Conservation (phyloP, 202 grass and related monocot species). For the Setaria viridis region DNA sequence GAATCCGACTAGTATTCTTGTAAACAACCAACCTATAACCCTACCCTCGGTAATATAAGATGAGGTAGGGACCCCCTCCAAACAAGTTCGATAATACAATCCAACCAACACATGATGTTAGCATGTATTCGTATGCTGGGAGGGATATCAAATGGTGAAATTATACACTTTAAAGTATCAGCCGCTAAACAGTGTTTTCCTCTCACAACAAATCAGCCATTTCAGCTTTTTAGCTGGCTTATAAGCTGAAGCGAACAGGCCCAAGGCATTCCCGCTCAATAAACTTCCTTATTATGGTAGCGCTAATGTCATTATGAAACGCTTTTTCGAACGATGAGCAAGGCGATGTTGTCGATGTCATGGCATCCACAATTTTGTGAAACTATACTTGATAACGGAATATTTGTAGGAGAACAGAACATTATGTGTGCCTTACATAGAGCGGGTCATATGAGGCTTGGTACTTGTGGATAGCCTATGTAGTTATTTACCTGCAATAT, state of each 20-base stretch:
- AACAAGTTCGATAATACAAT: no score
- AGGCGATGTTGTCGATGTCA: not conserved
- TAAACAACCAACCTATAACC: no score
- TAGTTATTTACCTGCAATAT: constrained; percentile 45
- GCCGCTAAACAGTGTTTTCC: no score
- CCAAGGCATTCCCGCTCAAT: constrained; percentile 35
- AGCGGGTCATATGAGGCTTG: not conserved
- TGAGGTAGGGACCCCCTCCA: no score
- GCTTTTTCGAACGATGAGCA: not conserved
- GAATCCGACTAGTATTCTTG: no score
- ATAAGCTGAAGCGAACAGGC: no score
- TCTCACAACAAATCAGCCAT: no score
- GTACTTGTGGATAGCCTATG: constrained; percentile 15
- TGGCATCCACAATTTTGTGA: not conserved
- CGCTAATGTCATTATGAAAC: not conserved
- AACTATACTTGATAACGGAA: not conserved
- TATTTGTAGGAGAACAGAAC: not conserved
- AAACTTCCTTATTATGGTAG: constrained; percentile 2
- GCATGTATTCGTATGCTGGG: constrained; percentile 60
- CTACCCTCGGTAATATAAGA: no score
- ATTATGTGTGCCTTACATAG: constrained; percentile 12
- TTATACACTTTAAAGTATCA: constrained; percentile 80
- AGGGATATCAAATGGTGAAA: constrained; percentile 99
- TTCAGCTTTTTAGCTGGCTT: no score
- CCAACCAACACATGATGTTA: not conserved